phyloP scores from a whole-genome alignment of 2,329 filamentous ascomycete genomes.

The Claviceps pazoutovae region DNA sequence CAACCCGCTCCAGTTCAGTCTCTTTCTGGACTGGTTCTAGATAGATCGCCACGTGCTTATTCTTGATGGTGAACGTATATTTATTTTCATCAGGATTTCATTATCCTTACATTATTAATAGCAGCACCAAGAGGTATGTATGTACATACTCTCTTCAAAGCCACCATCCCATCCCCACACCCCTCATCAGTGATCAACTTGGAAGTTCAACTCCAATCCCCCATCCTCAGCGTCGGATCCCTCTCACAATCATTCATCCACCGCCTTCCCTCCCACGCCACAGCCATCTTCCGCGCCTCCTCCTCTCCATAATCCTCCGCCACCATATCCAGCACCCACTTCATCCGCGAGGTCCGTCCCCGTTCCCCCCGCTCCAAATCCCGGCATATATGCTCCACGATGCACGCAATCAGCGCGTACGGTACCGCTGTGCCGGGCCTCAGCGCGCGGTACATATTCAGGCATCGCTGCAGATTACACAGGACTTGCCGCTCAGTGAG shows the following conservation, averaged over 20 bases:
- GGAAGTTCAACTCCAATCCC: too few relatives aligned
- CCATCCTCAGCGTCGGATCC: too few relatives aligned
- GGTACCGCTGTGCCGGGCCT: conserved; percentile 6
- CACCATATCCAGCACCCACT: conserved; percentile 17
- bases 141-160: too few relatives aligned
- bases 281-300: conserved; percentile 8
- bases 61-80: too few relatives aligned
- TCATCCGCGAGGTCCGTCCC: conserved; percentile 18
- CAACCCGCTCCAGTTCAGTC: conserved; percentile 21
- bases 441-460: conserved; percentile 13
- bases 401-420: conserved; percentile 15
- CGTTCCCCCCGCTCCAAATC: conserved; percentile 21
- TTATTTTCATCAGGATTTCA: too few relatives aligned
- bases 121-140: too few relatives aligned
- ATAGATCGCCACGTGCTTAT: conserved; percentile 37
- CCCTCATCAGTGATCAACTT: too few relatives aligned
- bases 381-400: conserved; percentile 16
- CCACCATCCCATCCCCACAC: too few relatives aligned
- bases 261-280: conserved; percentile 14
- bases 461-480: conserved; percentile 16
- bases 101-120: too few relatives aligned
- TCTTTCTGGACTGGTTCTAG: conserved; percentile 37
- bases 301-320: conserved; percentile 9
- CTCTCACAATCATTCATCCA: conserved; percentile 5
- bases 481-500: conserved; percentile 18